A percentile compares a stretch with the other conserved stretches of the same genome.
Evolutionary conservation across 1,284 basidiomycete species (phyloP).

Genomic region (Puccinia horiana): DNA sequence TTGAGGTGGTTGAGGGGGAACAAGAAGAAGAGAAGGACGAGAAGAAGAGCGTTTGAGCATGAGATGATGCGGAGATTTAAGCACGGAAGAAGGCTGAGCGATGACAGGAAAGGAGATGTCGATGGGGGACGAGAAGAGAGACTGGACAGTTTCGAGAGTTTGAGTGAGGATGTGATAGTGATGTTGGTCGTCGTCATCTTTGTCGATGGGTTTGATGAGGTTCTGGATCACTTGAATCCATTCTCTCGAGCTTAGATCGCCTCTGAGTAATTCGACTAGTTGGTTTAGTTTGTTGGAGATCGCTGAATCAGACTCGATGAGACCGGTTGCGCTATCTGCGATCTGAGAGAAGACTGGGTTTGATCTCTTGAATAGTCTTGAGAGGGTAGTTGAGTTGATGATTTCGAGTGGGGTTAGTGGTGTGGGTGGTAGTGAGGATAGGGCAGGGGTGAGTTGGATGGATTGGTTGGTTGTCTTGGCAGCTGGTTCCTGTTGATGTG

Average conservation of each 20-base stretch:
- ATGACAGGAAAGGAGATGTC: no score
- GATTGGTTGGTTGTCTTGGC: neutral
- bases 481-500: neutral
- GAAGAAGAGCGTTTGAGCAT: no score
- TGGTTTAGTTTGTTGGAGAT: conserved; percentile 17
- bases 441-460: conserved; percentile 4
- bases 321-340: conserved; percentile 25
- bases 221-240: conserved; percentile 24
- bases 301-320: conserved; percentile 29
- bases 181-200: neutral
- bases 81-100: no score
- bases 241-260: conserved; percentile 19
- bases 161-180: conserved; percentile 31
- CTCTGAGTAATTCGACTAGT: conserved; percentile 28
- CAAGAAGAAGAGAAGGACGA: no score
- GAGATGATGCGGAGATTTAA: no score
- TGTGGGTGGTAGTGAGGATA: conserved; percentile 30
- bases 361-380: conserved; percentile 12
- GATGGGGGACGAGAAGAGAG: neutral
- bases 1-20: no score
- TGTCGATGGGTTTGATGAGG: neutral
- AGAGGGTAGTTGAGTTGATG: conserved; percentile 26
- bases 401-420: conserved; percentile 34
- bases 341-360: conserved; percentile 37
- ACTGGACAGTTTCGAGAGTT: conserved; percentile 16